phyloP scores from a whole-genome alignment of 148 eudicot species.

The Rhododendron vialii region DNA sequence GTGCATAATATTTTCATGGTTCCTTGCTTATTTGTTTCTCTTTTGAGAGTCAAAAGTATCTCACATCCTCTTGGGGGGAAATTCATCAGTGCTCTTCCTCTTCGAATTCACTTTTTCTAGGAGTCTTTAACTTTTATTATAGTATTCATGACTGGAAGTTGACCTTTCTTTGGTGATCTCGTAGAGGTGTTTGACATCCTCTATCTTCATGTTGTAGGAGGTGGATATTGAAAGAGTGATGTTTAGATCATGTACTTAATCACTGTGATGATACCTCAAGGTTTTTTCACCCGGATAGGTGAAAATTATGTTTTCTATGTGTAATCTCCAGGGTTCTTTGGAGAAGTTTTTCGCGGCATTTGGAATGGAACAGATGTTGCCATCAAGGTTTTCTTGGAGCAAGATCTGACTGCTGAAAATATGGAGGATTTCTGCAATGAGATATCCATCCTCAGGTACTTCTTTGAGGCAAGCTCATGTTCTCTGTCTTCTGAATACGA shows the following conservation, averaged over 20 bases:
- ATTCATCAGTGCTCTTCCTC: neutral
- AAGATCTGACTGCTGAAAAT: conserved; percentile 94
- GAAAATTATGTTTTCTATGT: neutral
- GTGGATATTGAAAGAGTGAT: neutral
- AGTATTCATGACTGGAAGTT: neutral
- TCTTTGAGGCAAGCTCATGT: neutral
- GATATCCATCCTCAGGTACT: conserved; percentile 87
- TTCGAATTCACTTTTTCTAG: neutral
- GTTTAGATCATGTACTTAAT: neutral
- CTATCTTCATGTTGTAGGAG: neutral
- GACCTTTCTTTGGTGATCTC: neutral
- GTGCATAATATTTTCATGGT: neutral
- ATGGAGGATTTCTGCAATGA: conserved; percentile 99
- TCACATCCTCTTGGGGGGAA: neutral
- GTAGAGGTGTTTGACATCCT: neutral
- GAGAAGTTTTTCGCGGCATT: conserved; percentile 94
- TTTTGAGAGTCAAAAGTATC: neutral
- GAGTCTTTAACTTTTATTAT: neutral
- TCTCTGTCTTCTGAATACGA: neutral
- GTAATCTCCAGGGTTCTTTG: conserved; percentile 69
- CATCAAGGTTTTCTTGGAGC: conserved; percentile 92
- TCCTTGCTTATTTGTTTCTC: conserved; percentile 2
- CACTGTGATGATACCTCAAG: neutral
- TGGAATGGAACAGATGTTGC: conserved; percentile 99
- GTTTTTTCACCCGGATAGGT: neutral